Evolutionary conservation across 2,329 filamentous ascomycete genomes (phyloP).

Genomic region (Curvularia lunata): DNA sequence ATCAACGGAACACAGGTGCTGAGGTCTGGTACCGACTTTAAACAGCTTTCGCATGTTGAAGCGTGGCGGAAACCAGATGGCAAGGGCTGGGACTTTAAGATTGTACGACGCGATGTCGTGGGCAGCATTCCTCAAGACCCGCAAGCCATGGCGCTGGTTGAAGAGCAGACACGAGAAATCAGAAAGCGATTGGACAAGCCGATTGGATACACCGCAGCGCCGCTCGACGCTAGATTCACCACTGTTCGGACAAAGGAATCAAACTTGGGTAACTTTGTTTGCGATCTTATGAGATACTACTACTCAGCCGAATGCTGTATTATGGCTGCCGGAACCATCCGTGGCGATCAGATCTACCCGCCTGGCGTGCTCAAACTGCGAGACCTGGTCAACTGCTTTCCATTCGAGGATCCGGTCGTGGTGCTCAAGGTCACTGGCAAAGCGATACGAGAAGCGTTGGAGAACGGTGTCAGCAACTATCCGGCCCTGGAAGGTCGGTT

Average conservation of each 20-base stretch:
- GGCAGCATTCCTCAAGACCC: constrained; percentile 70
- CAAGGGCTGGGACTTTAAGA: constrained; percentile 77
- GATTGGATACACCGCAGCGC: constrained; percentile 77
- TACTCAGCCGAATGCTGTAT: constrained; percentile 81
- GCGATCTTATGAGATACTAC: constrained; percentile 86
- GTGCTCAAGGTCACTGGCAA: constrained; percentile 74
- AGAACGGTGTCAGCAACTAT: constrained; percentile 81
- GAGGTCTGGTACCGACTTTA: constrained; percentile 90
- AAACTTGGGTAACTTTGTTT: constrained; percentile 89
- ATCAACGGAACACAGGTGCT: constrained; percentile 83
- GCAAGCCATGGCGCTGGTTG: constrained; percentile 66
- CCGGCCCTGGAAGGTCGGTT: constrained; percentile 85
- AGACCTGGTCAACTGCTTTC: constrained; percentile 88
- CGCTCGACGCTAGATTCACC: constrained; percentile 84
- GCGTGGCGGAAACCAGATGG: constrained; percentile 64
- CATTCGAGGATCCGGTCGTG: constrained; percentile 89
- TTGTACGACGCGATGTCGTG: constrained; percentile 75
- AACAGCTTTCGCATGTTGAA: constrained; percentile 88
- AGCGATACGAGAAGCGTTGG: constrained; percentile 78
- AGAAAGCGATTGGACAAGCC: constrained; percentile 80
- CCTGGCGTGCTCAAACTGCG: constrained; percentile 78
- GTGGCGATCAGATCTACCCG: constrained; percentile 87
- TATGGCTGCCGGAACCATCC: constrained; percentile 85
- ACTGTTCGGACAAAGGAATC: constrained; percentile 79
- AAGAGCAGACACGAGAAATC: constrained; percentile 73